phyloP scores from a whole-genome alignment of 2,329 filamentous ascomycete species.

The Botrytis medusae region DNA sequence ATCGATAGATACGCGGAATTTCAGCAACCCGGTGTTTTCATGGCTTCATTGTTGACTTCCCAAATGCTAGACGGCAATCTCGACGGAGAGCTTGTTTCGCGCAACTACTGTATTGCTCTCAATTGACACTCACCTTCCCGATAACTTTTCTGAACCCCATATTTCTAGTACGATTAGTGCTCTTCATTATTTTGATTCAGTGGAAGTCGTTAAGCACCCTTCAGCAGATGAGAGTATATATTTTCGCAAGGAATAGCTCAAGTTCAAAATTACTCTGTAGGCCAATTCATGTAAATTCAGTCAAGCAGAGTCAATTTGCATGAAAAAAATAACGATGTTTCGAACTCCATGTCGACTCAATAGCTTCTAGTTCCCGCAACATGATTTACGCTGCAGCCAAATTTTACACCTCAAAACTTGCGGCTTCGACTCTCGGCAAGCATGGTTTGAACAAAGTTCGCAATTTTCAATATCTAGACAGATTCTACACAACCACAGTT shows the following conservation, averaged over 20 bases:
- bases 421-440: neutral
- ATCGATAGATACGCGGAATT: neutral
- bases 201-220: neutral
- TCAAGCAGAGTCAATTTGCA: too few relatives aligned
- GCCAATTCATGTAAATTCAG: neutral
- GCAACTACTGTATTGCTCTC: neutral
- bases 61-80: neutral
- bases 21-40: neutral
- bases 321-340: neutral
- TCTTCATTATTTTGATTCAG: neutral
- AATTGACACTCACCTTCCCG: neutral
- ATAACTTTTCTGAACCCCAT: neutral
- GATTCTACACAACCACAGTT: neutral
- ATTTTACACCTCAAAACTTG: neutral
- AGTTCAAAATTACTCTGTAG: too few relatives aligned
- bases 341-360: neutral
- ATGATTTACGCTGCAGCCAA: neutral
- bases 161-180: neutral
- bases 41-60: neutral
- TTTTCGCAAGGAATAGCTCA: neutral
- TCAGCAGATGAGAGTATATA: neutral
- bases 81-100: neutral
- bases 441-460: neutral
- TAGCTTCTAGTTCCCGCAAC: neutral
- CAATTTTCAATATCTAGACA: neutral